A percentile compares a stretch with the other conserved stretches of the same genome.
These are phyloP conservation scores for Forsythia suspensa DNA, from an alignment of 257 asterid species.

Conservation along the genomic window DNA sequence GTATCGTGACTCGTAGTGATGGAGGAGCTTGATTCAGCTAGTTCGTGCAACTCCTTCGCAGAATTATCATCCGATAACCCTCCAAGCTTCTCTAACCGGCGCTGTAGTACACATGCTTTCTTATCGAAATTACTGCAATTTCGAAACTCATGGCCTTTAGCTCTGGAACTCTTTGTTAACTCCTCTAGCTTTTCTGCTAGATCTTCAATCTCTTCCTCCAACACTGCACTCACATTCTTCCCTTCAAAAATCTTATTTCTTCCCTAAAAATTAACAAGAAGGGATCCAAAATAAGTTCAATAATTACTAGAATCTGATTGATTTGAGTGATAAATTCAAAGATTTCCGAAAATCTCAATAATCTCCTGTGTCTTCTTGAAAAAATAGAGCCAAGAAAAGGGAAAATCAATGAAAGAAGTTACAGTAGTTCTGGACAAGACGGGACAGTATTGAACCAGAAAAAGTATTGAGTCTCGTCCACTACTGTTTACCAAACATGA, in stretches of 20 bases:
- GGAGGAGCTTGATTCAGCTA: constrained; percentile 25
- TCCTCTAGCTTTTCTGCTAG: constrained; percentile 55
- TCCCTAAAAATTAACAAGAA: constrained; percentile 45
- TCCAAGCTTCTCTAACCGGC: constrained; percentile 50
- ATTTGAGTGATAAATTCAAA: background rate
- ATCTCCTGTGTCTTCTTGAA: background rate
- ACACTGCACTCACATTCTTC: constrained; percentile 42
- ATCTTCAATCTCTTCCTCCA: constrained; percentile 72
- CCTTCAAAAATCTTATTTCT: constrained; percentile 61
- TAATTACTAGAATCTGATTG: background rate
- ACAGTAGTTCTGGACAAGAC: background rate
- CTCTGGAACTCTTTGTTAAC: constrained; percentile 41
- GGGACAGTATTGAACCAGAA: too few species aligned
- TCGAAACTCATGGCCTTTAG: constrained; percentile 28
- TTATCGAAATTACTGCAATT: constrained; percentile 62
- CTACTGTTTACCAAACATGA: background rate
- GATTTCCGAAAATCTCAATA: background rate
- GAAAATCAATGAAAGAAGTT: background rate
- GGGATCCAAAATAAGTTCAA: background rate
- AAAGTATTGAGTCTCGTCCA: too few species aligned
- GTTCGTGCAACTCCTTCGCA: constrained; percentile 29
- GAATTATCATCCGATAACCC: constrained; percentile 34
- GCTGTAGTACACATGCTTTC: constrained; percentile 56
- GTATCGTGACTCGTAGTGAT: constrained; percentile 15
- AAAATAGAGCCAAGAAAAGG: background rate